phyloP scores from a whole-genome alignment of 768 basidiomycete species.

The Tylopilus vinaceipallidus region DNA sequence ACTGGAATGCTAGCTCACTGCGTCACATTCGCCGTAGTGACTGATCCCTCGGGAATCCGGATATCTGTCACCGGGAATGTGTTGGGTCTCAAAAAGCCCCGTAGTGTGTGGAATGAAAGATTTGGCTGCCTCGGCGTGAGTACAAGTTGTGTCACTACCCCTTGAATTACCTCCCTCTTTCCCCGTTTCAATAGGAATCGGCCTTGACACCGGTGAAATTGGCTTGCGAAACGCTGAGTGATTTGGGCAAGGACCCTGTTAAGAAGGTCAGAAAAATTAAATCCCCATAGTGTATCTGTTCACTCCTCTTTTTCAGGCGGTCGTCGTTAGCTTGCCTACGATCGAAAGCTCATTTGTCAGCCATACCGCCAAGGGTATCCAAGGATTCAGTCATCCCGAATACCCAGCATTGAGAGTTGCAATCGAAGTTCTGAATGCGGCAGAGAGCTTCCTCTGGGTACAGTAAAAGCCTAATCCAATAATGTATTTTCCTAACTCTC shows the following conservation, averaged over 20 bases:
- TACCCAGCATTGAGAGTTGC: slow-evolving; percentile 85
- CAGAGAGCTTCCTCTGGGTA: slow-evolving; percentile 95
- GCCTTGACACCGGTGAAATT: slow-evolving; percentile 66
- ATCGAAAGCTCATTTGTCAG: slow-evolving; percentile 90
- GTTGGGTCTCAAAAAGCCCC: slow-evolving; percentile 63
- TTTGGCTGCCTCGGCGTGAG: slow-evolving; percentile 61
- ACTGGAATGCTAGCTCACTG: neutral
- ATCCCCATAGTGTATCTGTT: neutral
- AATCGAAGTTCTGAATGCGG: slow-evolving; percentile 83
- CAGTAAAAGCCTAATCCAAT: slow-evolving; percentile 3
- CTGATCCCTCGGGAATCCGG: slow-evolving; percentile 76
- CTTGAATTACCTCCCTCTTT: neutral
- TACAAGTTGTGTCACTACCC: slow-evolving; percentile 29
- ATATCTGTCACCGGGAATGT: slow-evolving; percentile 92
- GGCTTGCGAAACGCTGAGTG: slow-evolving; percentile 66
- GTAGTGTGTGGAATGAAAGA: slow-evolving; percentile 69
- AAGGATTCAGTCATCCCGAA: slow-evolving; percentile 79
- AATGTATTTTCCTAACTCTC: slow-evolving; percentile 6
- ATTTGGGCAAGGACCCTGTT: slow-evolving; percentile 68
- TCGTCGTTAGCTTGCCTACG: slow-evolving; percentile 86
- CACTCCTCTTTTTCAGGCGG: slow-evolving; percentile 52
- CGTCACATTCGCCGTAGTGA: slow-evolving; percentile 49
- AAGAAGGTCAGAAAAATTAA: slow-evolving; percentile 51
- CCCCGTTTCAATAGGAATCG: slow-evolving; percentile 37
- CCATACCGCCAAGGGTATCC: slow-evolving; percentile 75